Base-by-base conservation (phyloP, 2,329 filamentous ascomycete species). In the Mariannaea sp. region DNA sequence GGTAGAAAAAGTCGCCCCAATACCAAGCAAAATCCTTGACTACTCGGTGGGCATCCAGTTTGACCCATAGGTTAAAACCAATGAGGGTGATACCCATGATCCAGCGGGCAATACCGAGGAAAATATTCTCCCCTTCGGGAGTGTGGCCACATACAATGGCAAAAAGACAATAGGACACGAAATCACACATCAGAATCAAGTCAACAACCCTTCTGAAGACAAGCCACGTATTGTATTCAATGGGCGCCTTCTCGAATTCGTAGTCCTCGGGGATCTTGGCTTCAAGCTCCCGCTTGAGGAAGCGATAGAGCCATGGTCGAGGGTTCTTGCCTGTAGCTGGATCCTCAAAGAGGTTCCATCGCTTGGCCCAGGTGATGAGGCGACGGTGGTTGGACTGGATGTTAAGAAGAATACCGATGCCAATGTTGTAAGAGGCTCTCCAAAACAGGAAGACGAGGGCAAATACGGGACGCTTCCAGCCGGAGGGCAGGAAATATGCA, bases 21-120 rank as follows among this genome's bases (percentile, higher is more conserved):
- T 97, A 99, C 94, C 94, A 99, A 22, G 94, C 94, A 76, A 92
- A 99, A 74, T 99, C 94, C 74, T 97, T 97, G 69, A 99, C 94
- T 43, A 99, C 94, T 56, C 94, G 84, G 73, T 99, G 94, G 16
- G 94, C 94, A 73, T 99, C 94, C 57, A 99, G 81, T 76, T 99
- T 99, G 59, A 99, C 94, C 92, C 94, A 97, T 17, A 97, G 81
- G 72, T 97, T 99, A 82, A 99, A 97, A 53, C 89, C 81, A 58
- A 99, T 87, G 20, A 97, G 80, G 33, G 82, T 74, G 60, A 93
- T 82, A 45, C 94, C 94, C 40, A 86, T 79, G 3, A 78, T 69
- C 94, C 94, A 99, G 55, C 94, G 88, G 50, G 86, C 80, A 46
- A 83, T 64, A 40, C 87, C 87, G 73, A 95, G 83, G 58, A 85